A percentile compares a stretch with the other conserved stretches of the same genome.
Conservation (phyloP, 2,329 filamentous ascomycete species). For the Clarireedia homoeocarpa region DNA sequence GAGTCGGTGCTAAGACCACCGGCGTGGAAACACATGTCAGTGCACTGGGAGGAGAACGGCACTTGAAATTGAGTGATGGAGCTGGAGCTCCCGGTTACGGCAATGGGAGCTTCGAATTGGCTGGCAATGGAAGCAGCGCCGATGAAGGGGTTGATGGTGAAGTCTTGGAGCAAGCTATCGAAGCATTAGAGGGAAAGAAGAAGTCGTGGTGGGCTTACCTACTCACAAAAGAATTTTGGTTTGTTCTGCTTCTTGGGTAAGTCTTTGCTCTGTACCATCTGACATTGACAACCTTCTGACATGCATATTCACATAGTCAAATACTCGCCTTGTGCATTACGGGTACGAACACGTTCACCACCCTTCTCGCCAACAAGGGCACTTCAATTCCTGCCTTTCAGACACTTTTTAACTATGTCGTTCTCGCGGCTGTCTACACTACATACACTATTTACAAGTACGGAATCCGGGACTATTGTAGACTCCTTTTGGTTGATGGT, state of each 20-base stretch:
- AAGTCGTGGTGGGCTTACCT: constrained; percentile 67
- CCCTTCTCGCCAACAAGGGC: constrained; percentile 56
- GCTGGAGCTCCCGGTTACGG: constrained; percentile 8
- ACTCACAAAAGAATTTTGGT: constrained; percentile 78
- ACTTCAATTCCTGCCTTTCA: constrained; percentile 93
- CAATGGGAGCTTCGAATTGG: constrained; percentile 14
- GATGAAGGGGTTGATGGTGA: constrained; percentile 16
- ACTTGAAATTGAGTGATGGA: constrained; percentile 22
- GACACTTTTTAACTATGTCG: constrained; percentile 87
- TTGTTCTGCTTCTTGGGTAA: constrained; percentile 67
- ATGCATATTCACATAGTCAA: constrained; percentile 43
- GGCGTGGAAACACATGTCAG: constrained; percentile 16
- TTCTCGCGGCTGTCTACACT: constrained; percentile 77
- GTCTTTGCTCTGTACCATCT: constrained; percentile 23
- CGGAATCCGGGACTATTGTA: constrained; percentile 62
- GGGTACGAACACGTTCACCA: constrained; percentile 82
- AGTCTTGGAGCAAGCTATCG: constrained; percentile 36
- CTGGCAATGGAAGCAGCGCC: background rate
- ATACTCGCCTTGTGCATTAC: constrained; percentile 84
- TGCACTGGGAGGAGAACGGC: constrained; percentile 7
- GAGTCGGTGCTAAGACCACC: constrained; percentile 9
- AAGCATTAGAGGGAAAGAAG: constrained; percentile 45
- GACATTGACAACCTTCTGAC: background rate
- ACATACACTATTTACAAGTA: constrained; percentile 71
- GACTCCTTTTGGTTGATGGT: constrained; percentile 59